phyloP scores from a whole-genome alignment of 129 eudicot species.

The Flaveria brownii region DNA sequence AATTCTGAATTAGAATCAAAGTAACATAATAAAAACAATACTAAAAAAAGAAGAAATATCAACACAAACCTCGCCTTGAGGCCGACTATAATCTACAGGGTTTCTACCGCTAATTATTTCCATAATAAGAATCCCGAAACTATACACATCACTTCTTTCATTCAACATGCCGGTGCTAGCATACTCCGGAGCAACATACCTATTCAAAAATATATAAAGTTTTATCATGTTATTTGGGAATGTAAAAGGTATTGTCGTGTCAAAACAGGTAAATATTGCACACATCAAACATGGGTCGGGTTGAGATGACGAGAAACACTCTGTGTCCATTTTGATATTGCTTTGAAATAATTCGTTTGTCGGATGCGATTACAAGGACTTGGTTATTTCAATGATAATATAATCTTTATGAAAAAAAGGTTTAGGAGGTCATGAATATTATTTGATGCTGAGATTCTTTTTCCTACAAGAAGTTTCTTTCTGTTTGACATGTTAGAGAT shows the following conservation, averaged over 20 bases:
- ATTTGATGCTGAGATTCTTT: no score
- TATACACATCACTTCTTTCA: conserved; percentile 89
- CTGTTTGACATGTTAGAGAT: neutral
- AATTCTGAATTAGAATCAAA: conserved; percentile 19
- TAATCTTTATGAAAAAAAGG: neutral
- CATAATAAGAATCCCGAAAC: conserved; percentile 93
- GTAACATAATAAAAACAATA: neutral
- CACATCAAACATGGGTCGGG: neutral
- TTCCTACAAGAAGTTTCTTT: no score
- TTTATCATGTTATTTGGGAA: neutral
- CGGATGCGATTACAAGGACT: neutral
- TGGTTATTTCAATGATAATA: neutral
- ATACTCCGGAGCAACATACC: conserved; percentile 96
- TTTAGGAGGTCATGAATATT: neutral
- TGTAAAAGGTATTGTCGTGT: neutral
- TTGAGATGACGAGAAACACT: no score
- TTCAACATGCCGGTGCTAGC: conserved; percentile 95
- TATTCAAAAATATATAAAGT: conserved; percentile 9
- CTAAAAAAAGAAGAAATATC: neutral
- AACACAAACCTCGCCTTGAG: conserved; percentile 81
- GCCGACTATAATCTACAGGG: conserved; percentile 89
- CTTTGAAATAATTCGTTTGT: neutral
- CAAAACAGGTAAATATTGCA: neutral
- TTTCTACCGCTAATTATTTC: conserved; percentile 80
- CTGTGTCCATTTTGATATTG: neutral